Evolutionary conservation across 129 eudicot species (phyloP).

Genomic region (Flaveria linearis): DNA sequence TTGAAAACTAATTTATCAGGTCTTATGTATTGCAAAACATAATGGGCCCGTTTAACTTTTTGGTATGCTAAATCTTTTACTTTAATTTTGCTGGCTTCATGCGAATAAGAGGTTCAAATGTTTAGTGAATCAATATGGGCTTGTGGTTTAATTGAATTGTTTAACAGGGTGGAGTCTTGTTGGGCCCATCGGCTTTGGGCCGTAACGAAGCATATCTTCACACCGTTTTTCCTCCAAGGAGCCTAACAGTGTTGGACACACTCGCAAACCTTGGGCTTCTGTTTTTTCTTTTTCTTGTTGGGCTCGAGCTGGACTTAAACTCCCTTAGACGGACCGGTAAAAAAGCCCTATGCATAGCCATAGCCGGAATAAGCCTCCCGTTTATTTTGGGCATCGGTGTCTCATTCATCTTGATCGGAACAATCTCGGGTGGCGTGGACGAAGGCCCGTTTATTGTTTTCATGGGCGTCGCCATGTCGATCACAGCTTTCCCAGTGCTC

Average conservation of each 20-base stretch:
- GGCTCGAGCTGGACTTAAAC: slow-evolving; percentile 76
- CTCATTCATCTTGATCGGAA: slow-evolving; percentile 50
- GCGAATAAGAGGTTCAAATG: no score
- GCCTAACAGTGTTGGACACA: slow-evolving; percentile 79
- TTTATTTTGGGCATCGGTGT: slow-evolving; percentile 67
- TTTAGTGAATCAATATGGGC: no score
- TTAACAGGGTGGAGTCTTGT: slow-evolving; percentile 74
- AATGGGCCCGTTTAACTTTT: no score
- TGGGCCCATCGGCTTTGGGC: slow-evolving; percentile 93
- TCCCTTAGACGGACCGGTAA: slow-evolving; percentile 70
- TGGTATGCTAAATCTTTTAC: no score
- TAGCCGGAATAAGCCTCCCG: slow-evolving; percentile 76
- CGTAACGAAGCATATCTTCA: slow-evolving; percentile 55
- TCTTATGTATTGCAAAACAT: neutral
- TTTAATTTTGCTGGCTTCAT: no score
- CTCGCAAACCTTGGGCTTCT: slow-evolving; percentile 78
- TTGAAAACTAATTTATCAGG: neutral
- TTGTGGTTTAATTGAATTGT: neutral
- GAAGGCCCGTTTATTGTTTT: slow-evolving; percentile 72
- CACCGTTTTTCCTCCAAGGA: slow-evolving; percentile 53
- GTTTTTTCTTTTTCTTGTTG: slow-evolving; percentile 79
- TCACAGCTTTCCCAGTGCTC: slow-evolving; percentile 86
- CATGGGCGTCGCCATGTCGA: slow-evolving; percentile 92
- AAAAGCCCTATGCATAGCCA: slow-evolving; percentile 65
- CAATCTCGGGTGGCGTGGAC: slow-evolving; percentile 41